Evolutionary conservation across 192 early-diverging fungal species (phyloP), one percentile per base, ranked within the genome.

Genomic region (Thamnidium elegans): DNA sequence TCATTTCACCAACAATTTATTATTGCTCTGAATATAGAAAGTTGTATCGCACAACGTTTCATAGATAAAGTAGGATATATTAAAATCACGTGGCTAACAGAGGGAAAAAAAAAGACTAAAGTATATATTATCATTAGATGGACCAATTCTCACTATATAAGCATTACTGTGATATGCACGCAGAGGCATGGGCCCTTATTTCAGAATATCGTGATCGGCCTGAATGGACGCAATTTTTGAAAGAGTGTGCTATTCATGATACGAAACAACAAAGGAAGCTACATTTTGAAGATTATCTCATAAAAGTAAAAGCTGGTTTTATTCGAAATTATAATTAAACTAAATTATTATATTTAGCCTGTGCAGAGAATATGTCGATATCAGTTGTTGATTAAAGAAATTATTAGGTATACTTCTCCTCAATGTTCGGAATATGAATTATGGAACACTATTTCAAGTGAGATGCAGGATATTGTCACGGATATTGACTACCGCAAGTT

Each of bases 361-460:
- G 86, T 97, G 2, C 95, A 97, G 73, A 79, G 95, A 11, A 88
- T 96, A 31, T 94, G 93, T 71, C 91, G 92, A 32, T 97, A 97
- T 75, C 94, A 92, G 10, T 78, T 97, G 6, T 75, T 97, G 14
- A 75, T 87, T 39, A 79, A 81, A 15, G 88, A 87, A 14, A 74
- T 89, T 48, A 46, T 81, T 17, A 78, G 84, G 46, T 69, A 81
- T 39, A 88, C 86, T 3, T 65, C 70, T 19, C 43, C 64, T 15
- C 58, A 56, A 9, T 67, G 72, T 13, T 36, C 71, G 9, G 81
- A 81, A 46, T 62, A 81, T 39, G 43, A 55, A 44, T 63, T 58
- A 15, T 52, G 80, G 42, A 56, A 53, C 3, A 52, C 60, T 30
- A 62, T 73, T 3, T 46, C 78, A 23, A 52, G 62, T 3, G 50